Percentiles rank a stretch among this genome's conserved stretches.
These are phyloP conservation scores for Moricandia arvensis DNA, from an alignment of 345 rosid species.

Conservation along the genomic window DNA sequence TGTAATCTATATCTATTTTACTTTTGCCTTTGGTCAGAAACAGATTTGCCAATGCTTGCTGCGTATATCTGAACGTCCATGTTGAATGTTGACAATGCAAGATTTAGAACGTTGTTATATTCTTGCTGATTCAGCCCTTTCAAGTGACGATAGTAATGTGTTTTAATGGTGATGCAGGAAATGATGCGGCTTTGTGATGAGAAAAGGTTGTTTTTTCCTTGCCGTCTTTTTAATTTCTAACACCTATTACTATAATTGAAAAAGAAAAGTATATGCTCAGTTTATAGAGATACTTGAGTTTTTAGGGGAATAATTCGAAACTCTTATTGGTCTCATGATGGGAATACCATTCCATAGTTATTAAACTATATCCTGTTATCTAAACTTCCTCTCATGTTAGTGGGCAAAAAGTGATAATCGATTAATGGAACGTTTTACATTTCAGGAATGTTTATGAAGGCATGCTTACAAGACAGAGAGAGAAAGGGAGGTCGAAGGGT, in stretches of 20 bases:
- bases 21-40: not conserved
- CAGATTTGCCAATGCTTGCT: not conserved
- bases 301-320: slow-evolving; percentile 6
- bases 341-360: slow-evolving; percentile 9
- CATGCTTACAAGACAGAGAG: slow-evolving; percentile 61
- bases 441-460: slow-evolving; percentile 65
- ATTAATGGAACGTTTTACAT: slow-evolving; percentile 27
- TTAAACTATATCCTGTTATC: slow-evolving; percentile 2
- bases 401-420: not conserved
- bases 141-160: slow-evolving; percentile 2
- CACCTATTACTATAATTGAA: not conserved
- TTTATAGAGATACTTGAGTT: not conserved
- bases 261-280: not conserved
- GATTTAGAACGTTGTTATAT: not conserved
- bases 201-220: slow-evolving; percentile 60
- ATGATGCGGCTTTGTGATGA: slow-evolving; percentile 95
- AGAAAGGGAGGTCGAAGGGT: slow-evolving; percentile 70
- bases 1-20: slow-evolving; percentile 14
- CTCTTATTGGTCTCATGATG: not conserved
- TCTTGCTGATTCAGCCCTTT: not conserved
- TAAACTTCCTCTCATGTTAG: not conserved
- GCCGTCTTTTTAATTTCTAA: slow-evolving; percentile 11
- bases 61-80: slow-evolving; percentile 1
- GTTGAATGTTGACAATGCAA: no score
- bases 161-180: slow-evolving; percentile 64